Conservation (phyloP, 139 green algal species). For the Haematococcus sp. region DNA sequence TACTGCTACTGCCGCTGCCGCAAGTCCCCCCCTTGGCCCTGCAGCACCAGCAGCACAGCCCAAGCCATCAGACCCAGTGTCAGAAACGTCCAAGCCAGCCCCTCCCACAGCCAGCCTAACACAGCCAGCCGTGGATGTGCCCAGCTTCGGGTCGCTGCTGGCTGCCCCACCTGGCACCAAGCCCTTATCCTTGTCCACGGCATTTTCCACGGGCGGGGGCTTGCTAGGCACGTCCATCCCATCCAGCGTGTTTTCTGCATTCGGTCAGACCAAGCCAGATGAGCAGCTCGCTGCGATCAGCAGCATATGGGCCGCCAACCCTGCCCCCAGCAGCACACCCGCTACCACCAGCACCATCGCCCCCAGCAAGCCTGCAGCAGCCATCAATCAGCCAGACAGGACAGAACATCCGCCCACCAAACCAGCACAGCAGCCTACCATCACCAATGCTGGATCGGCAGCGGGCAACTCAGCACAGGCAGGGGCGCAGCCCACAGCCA, state of each 20-base stretch:
- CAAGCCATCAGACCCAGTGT: not conserved
- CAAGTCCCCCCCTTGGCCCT: not conserved
- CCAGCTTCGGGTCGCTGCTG: not conserved
- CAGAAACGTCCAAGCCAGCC: not conserved
- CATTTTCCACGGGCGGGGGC: not conserved
- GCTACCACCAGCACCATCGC: not conserved
- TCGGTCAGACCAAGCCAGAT: not conserved
- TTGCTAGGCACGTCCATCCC: not conserved
- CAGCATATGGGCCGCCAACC: constrained; percentile 2
- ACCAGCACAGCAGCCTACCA: not conserved
- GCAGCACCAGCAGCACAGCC: not conserved
- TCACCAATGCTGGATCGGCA: not conserved
- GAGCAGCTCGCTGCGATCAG: not conserved
- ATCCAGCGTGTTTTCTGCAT: not conserved
- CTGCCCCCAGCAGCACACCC: not conserved
- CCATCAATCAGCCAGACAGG: too few species aligned
- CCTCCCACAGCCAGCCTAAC: not conserved
- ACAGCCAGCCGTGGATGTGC: not conserved
- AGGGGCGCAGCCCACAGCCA: not conserved
- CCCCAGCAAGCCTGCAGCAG: not conserved
- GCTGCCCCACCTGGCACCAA: not conserved
- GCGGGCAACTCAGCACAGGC: too few species aligned
- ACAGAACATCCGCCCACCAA: not conserved
- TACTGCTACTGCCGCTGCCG: not conserved
- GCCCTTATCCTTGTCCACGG: not conserved